These are phyloP conservation scores for Phyllosticta citribraziliensis DNA, from an alignment of 2,329 filamentous ascomycete genomes.

Conservation along the genomic window DNA sequence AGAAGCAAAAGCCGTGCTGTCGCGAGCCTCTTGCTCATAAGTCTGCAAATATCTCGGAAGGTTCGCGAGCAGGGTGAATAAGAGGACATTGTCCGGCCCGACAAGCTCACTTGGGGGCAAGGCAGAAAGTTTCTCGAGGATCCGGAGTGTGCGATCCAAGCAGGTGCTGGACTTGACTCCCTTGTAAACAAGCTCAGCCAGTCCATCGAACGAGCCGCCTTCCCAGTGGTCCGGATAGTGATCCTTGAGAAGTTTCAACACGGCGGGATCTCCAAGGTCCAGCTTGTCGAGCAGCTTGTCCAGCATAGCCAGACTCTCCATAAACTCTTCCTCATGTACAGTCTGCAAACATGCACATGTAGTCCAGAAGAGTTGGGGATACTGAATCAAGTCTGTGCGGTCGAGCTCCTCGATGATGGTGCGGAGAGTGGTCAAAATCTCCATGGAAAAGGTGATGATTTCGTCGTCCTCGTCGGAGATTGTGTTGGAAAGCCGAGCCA, in stretches of 20 bases:
- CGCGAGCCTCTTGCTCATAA: constrained; percentile 56
- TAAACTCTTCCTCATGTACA: constrained; percentile 90
- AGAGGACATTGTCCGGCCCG: constrained; percentile 69
- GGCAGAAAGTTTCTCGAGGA: constrained; percentile 67
- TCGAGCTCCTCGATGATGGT: constrained; percentile 82
- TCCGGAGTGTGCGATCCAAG: constrained; percentile 64
- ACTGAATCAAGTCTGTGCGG: constrained; percentile 68
- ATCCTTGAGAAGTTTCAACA: constrained; percentile 63
- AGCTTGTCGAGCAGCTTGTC: constrained; percentile 77
- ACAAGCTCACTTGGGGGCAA: constrained; percentile 72
- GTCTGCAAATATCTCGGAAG: constrained; percentile 74
- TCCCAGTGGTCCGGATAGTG: constrained; percentile 83
- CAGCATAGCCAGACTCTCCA: constrained; percentile 85
- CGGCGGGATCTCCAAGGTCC: constrained; percentile 60
- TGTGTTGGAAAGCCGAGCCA: constrained; percentile 88
- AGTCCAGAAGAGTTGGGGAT: constrained; percentile 96
- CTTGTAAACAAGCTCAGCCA: constrained; percentile 82
- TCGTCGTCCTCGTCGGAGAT: constrained; percentile 89
- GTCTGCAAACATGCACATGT: constrained; percentile 94
- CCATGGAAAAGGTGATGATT: constrained; percentile 95
- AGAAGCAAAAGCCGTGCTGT: constrained; percentile 41
- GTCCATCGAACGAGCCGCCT: constrained; percentile 65
- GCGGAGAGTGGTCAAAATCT: constrained; percentile 88
- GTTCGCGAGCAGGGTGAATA: constrained; percentile 86
- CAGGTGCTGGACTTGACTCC: constrained; percentile 80